Evolutionary conservation across 2,329 filamentous ascomycete genomes (phyloP).

Genomic region (Penicillium sp.): DNA sequence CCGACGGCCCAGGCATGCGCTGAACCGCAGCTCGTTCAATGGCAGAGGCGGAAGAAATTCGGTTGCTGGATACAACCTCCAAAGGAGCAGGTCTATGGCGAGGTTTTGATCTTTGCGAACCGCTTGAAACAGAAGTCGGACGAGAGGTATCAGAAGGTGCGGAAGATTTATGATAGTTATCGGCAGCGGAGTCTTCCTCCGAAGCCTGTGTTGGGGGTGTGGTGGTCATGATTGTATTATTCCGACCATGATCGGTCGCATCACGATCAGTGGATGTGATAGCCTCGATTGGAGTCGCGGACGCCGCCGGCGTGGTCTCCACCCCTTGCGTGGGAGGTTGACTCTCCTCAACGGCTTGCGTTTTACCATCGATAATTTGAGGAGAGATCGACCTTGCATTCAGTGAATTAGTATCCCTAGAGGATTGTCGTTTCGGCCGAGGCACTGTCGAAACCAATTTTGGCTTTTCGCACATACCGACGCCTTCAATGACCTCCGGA

Average conservation of each 20-base stretch:
- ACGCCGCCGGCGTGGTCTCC: slow-evolving; percentile 16
- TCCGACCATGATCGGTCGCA: slow-evolving; percentile 12
- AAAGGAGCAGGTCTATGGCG: slow-evolving; percentile 28
- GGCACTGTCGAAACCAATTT: slow-evolving; percentile 26
- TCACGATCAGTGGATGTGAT: slow-evolving; percentile 18
- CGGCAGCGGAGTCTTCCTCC: background rate
- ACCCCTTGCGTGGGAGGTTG: slow-evolving; percentile 29
- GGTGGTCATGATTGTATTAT: slow-evolving; percentile 16
- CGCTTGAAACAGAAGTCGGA: slow-evolving; percentile 30
- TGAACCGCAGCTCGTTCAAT: slow-evolving; percentile 43
- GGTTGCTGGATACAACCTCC: slow-evolving; percentile 23
- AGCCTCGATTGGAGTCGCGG: slow-evolving; percentile 21
- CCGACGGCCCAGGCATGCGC: slow-evolving; percentile 35
- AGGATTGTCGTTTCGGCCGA: slow-evolving; percentile 31
- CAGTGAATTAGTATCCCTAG: slow-evolving; percentile 23
- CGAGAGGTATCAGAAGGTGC: slow-evolving; percentile 15
- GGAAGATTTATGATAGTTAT: background rate
- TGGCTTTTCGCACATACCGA: slow-evolving; percentile 31
- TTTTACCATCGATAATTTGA: slow-evolving; percentile 22
- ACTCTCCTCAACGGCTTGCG: slow-evolving; percentile 19
- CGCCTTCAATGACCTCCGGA: slow-evolving; percentile 33
- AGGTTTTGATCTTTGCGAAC: slow-evolving; percentile 29
- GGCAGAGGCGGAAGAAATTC: slow-evolving; percentile 19
- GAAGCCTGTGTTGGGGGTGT: slow-evolving; percentile 1
- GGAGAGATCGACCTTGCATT: slow-evolving; percentile 24